phyloP scores from a whole-genome alignment of 176 grass and related monocot genomes.

The Musa acuminata region DNA sequence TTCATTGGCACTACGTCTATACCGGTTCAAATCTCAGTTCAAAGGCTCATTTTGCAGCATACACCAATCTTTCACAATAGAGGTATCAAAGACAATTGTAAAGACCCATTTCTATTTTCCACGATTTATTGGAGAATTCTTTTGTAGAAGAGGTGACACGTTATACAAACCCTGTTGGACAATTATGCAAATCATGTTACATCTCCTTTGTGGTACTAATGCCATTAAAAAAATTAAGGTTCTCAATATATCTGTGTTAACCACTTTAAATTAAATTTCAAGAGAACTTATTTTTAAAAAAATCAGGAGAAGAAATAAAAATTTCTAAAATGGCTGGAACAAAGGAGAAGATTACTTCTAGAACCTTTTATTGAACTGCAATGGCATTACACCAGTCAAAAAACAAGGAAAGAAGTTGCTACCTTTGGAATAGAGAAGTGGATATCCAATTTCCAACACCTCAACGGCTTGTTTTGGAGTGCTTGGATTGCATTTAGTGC shows the following conservation, averaged over 20 bases:
- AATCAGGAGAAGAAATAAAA: background rate
- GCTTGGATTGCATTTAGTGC: slow-evolving; percentile 72
- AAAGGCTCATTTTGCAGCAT: background rate
- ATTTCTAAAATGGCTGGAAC: background rate
- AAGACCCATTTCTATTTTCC: too few relatives aligned
- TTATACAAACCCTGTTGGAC: too few relatives aligned
- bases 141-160: too few relatives aligned
- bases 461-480: slow-evolving; percentile 81
- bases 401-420: slow-evolving; percentile 9
- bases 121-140: too few relatives aligned
- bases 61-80: background rate
- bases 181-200: too few relatives aligned
- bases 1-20: too few relatives aligned
- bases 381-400: background rate
- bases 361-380: background rate
- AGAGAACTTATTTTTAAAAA: background rate
- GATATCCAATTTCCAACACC: slow-evolving; percentile 73
- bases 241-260: too few relatives aligned
- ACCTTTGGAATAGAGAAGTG: slow-evolving; percentile 99
- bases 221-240: too few relatives aligned
- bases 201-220: too few relatives aligned
- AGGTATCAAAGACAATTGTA: too few relatives aligned
- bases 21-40: background rate
- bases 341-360: background rate
- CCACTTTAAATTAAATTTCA: too few relatives aligned